phyloP scores from a whole-genome alignment of 192 early-diverging fungal species.

The Phlyctochytrium bullatum region DNA sequence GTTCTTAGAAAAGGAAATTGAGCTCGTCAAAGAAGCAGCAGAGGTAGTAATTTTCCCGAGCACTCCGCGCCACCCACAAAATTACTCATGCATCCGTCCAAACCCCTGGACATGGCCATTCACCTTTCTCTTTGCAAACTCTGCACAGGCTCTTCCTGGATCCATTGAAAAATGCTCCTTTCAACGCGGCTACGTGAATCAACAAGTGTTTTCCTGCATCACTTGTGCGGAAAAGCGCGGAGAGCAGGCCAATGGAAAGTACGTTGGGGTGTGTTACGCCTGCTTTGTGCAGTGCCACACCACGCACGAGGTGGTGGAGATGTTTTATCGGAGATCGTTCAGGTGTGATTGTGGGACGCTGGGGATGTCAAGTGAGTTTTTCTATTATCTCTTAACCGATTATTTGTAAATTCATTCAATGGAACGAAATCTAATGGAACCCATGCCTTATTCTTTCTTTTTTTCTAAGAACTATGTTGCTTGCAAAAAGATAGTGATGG shows the following conservation, averaged over 20 bases:
- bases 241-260: not conserved
- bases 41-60: no score
- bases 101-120: not conserved
- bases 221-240: conserved; percentile 54
- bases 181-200: conserved; percentile 62
- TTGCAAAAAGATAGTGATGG: conserved; percentile 21
- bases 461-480: conserved; percentile 8
- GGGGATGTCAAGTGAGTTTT: conserved; percentile 24
- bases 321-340: conserved; percentile 81
- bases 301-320: conserved; percentile 78
- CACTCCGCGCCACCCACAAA: no score
- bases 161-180: conserved; percentile 22
- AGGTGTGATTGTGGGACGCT: conserved; percentile 82
- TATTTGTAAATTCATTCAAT: no score
- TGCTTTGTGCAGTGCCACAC: conserved; percentile 47
- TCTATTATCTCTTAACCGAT: not conserved
- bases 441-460: conserved; percentile 1
- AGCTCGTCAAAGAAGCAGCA: conserved; percentile 17
- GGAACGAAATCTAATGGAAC: no score
- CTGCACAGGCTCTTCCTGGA: conserved; percentile 5
- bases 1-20: conserved; percentile 8
- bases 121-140: not conserved
- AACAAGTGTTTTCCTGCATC: conserved; percentile 75
- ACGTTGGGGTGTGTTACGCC: conserved; percentile 30
- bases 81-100: no score